Evolutionary conservation across 2,329 filamentous ascomycete species (phyloP), one percentile per base, ranked within the genome.

Genomic region (Escovopsis sp.): DNA sequence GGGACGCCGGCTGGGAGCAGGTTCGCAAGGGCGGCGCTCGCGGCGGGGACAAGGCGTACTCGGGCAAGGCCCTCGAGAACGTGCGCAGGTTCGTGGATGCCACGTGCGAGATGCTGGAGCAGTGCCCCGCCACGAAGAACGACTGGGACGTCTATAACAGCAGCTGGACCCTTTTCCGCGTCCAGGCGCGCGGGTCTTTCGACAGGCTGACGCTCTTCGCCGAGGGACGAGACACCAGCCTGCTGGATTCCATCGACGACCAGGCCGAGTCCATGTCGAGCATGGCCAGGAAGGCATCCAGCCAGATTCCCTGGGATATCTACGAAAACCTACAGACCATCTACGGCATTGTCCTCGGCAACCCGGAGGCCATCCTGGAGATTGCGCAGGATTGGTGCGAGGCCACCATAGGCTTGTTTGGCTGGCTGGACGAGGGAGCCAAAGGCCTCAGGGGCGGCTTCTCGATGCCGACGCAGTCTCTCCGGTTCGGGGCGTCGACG

Each of bases 361-460:
- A 82, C 48, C 70, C 77, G 9, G 74, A 80, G 33, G 79, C 86
- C 18, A 85, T 95, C 41, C 67, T 93, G 47, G 74, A 79, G 38
- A 76, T 79, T 37, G 77, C 87, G 1, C 80, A 89, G 54, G 88
- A 95, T 60, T 96, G 89, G 89, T 78, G 89, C 41, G 89, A 96
- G 64, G 88, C 86, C 0, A 83, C 81, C 0, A 65, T 95, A 46
- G 84, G 81, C 2, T 66, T 96, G 40, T 80, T 88, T 30, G 80
- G 83, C 6, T 96, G 89, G 89, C 94, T 88, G 87, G 82, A 94
- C 55, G 85, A 91, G 47, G 74, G 75, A n/a, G 75, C 78, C 46
- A 59, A 58, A 40, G 62, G 60, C 45, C 67, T 63, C 51, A 61
- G 55, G 39, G 55, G 62, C 18, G 56, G 60, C 44, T 52, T 65